These are phyloP conservation scores for Rhizopogon salebrosus DNA, from an alignment of 768 basidiomycete species.

Conservation along the genomic window DNA sequence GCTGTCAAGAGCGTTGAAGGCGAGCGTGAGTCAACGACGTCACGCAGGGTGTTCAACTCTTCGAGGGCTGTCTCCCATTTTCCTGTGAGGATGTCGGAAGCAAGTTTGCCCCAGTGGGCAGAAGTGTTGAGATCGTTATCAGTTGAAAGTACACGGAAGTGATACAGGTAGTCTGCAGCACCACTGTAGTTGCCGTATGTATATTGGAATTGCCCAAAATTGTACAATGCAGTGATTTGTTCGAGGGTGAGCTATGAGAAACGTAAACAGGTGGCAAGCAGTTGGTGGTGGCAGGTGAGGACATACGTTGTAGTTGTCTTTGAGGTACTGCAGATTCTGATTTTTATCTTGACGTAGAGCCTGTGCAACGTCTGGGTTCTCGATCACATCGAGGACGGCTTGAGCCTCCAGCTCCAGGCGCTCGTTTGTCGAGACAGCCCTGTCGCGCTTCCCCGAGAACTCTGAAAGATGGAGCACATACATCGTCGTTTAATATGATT, in stretches of 20 bases:
- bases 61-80: constrained; percentile 94
- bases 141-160: constrained; percentile 96
- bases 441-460: constrained; percentile 77
- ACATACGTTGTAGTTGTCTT: constrained; percentile 85
- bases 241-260: constrained; percentile 77
- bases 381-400: constrained; percentile 91
- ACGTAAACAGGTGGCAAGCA: constrained; percentile 2
- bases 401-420: constrained; percentile 86
- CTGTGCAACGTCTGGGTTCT: constrained; percentile 94
- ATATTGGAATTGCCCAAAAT: constrained; percentile 98
- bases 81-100: constrained; percentile 91
- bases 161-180: constrained; percentile 96
- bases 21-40: constrained; percentile 80
- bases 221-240: constrained; percentile 93
- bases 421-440: constrained; percentile 79
- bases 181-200: constrained; percentile 97
- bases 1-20: constrained; percentile 43
- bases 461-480: constrained; percentile 40
- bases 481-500: neutral
- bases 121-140: constrained; percentile 91
- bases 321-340: constrained; percentile 91
- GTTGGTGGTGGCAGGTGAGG: neutral
- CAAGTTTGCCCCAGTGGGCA: constrained; percentile 98
- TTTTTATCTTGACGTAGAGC: constrained; percentile 94
- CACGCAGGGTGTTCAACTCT: constrained; percentile 93